Evolutionary conservation across 2,329 filamentous ascomycete species (phyloP).

Genomic region (Bipolaris sorokiniana): DNA sequence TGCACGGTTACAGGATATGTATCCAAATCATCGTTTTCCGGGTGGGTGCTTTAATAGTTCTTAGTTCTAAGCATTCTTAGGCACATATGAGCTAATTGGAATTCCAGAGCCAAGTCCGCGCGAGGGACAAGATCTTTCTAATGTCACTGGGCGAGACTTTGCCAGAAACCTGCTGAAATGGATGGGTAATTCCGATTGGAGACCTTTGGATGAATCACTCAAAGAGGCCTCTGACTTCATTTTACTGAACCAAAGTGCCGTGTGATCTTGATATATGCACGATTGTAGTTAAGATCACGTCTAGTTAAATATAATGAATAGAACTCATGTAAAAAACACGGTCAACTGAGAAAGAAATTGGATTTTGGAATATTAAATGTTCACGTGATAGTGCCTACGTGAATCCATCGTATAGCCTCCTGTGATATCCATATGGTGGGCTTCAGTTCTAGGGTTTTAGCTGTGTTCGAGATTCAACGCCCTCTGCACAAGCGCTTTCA

Average conservation of each 20-base stretch:
- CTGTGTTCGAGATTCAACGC: too few species aligned
- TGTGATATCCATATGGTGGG: too few species aligned
- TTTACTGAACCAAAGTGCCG: background rate
- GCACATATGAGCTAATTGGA: background rate
- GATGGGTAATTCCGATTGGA: constrained; percentile 2
- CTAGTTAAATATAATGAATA: background rate
- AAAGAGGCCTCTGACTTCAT: background rate
- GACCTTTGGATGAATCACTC: constrained; percentile 1
- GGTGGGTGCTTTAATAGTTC: background rate
- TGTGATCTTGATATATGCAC: background rate
- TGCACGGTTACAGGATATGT: constrained; percentile 38
- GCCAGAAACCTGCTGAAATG: background rate
- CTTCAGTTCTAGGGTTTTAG: too few species aligned
- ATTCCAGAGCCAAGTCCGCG: background rate
- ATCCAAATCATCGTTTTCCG: background rate
- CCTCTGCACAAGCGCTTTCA: too few species aligned
- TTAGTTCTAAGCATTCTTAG: background rate
- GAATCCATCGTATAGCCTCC: too few species aligned
- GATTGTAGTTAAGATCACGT: background rate
- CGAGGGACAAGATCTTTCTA: constrained; percentile 3
- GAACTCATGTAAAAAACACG: background rate
- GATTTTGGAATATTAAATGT: background rate
- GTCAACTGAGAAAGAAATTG: background rate
- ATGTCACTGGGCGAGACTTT: constrained; percentile 1
- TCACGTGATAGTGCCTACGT: background rate